Base-by-base conservation (phyloP, 441 rosid genomes). In the Raphanus hybrid region DNA sequence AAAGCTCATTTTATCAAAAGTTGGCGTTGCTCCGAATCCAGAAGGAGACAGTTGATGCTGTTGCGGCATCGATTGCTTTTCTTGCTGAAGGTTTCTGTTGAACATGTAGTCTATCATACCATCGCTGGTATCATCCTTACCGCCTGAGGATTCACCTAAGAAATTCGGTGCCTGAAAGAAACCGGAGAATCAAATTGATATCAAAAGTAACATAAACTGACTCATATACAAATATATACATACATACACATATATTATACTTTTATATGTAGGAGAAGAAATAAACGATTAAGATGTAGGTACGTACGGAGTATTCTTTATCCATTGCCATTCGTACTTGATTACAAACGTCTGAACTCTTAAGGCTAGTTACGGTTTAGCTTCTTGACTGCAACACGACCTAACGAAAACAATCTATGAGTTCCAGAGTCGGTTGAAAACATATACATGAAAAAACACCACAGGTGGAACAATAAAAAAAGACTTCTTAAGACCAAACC, bases 1-100 rank as follows among this genome's bases (percentile, higher is more conserved):
- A 12, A 91, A 91, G 83, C 91, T 91, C 74, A 90, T 71, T 78
- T 86, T 91, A 54, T 93, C 97, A 5, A 88, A 82, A 50, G 92
- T 80, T 67, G 85, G 69, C 8, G 88, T 78, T 34, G 84, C 54
- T 61, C 83, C 75, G 71, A 86, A 82, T 57, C 86, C 85, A 0
- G 82, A 67, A 23, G 86, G 78, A 52, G 86, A 71, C 2, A 83
- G 82, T 10, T 83, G 89, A 4, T 81, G 86, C 0, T 78, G 88
- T 1, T 84, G 88, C 12, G 82, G 86, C 4, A 80, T 84, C 7
- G 73, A 48, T 12, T 84, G 88, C 45, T 81, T 85, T 29, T 84
- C 81, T 41, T 81, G 85, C 10, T 74, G 80, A 57, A 77, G 83
- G 65, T 75, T 80, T 85, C 83, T 84, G 9, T 74, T 82, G 78